Conservation (phyloP, 23 red algal genomes). For the Agarophyton chilense region DNA sequence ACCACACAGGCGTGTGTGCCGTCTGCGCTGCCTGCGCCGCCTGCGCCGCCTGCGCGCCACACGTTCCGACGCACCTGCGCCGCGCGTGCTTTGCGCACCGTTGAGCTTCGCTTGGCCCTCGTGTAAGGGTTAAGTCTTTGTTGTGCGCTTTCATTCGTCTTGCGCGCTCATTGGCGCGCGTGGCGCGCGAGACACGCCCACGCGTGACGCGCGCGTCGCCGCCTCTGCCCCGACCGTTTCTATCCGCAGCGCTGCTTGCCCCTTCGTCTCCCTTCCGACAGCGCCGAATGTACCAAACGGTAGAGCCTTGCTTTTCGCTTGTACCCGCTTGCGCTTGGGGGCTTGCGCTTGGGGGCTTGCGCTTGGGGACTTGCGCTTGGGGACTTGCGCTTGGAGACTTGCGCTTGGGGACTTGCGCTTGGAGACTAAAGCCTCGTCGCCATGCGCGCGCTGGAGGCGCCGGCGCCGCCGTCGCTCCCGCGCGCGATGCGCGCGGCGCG, state of each 20-base stretch:
- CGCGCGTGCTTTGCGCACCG: not conserved
- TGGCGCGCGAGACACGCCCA: not conserved
- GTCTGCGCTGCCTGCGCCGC: too few relatives aligned
- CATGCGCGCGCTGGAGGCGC: not conserved
- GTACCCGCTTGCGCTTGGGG: too few relatives aligned
- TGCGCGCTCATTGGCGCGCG: slow-evolving; percentile 16
- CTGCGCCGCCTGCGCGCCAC: slow-evolving; percentile 8
- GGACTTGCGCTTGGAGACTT: too few relatives aligned
- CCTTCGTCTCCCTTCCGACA: too few relatives aligned
- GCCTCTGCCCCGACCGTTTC: not conserved
- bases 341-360: too few relatives aligned
- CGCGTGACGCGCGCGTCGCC: not conserved
- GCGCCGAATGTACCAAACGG: too few relatives aligned
- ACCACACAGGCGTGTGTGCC: not conserved
- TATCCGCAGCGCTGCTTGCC: not conserved
- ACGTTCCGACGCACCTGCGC: not conserved
- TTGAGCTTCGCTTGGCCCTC: slow-evolving; percentile 30
- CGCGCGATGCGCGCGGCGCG: not conserved
- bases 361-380: too few relatives aligned
- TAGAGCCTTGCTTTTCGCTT: too few relatives aligned
- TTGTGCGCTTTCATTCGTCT: not conserved
- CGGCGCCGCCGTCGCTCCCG: not conserved
- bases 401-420: too few relatives aligned
- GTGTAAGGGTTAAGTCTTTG: slow-evolving; percentile 1
- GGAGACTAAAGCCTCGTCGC: not conserved